These are phyloP conservation scores for Metschnikowia anglica DNA, from an alignment of 805 yeast genomes.

Conservation along the genomic window DNA sequence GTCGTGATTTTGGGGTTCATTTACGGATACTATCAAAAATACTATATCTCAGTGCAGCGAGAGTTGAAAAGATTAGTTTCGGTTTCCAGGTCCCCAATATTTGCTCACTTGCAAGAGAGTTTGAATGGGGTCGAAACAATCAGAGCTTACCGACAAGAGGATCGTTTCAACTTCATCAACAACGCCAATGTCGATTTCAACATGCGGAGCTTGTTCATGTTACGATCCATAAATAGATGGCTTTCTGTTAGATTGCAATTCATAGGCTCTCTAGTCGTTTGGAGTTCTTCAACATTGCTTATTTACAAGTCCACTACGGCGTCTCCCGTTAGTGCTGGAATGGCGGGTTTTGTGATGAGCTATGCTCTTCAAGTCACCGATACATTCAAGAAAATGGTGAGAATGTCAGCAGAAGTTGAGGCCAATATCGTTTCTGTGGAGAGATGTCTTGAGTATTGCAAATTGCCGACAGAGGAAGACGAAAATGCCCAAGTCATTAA, in stretches of 20 bases:
- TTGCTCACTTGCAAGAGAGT: constrained; percentile 72
- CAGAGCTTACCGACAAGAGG: constrained; percentile 68
- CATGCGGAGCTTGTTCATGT: constrained; percentile 47
- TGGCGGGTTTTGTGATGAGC: constrained; percentile 64
- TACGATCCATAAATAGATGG: constrained; percentile 65
- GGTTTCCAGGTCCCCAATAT: constrained; percentile 58
- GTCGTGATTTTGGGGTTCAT: constrained; percentile 49
- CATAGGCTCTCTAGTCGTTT: constrained; percentile 56
- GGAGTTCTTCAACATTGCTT: constrained; percentile 51
- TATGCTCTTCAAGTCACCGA: constrained; percentile 59
- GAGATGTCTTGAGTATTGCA: constrained; percentile 60
- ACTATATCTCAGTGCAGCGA: constrained; percentile 82
- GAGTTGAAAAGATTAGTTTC: constrained; percentile 58
- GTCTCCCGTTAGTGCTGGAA: constrained; percentile 52
- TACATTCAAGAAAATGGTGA: constrained; percentile 54
- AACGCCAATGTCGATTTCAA: constrained; percentile 49
- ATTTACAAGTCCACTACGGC: constrained; percentile 37
- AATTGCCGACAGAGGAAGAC: constrained; percentile 42
- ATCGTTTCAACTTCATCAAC: constrained; percentile 60
- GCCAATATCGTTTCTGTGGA: constrained; percentile 65
- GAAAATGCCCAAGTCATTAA: constrained; percentile 2
- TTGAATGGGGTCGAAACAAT: constrained; percentile 75
- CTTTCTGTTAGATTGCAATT: constrained; percentile 58
- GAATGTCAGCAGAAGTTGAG: constrained; percentile 63
- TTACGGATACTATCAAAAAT: constrained; percentile 68